These are phyloP conservation scores for Blastobotrys capitulatus DNA, from an alignment of 1,139 yeast genomes.

Conservation along the genomic window DNA sequence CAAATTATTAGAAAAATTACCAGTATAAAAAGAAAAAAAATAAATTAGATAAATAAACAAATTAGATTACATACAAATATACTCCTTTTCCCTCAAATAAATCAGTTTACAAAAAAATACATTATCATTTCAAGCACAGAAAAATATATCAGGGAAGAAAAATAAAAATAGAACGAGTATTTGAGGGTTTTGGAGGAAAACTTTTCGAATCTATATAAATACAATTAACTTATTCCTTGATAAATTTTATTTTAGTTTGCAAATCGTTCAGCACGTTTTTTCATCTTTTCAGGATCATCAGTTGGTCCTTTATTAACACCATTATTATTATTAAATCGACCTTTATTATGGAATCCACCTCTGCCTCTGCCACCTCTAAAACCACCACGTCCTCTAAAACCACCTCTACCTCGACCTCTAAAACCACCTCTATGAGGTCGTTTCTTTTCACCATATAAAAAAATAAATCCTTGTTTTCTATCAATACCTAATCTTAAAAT, in stretches of 20 bases:
- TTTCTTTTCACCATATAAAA: conserved; percentile 9
- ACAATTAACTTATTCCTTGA: no score
- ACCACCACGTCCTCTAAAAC: not conserved
- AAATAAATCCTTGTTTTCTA: conserved; percentile 16
- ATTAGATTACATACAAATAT: no score
- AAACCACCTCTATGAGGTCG: not conserved
- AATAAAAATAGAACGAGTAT: no score
- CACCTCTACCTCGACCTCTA: not conserved
- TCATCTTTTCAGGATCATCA: conserved; percentile 12
- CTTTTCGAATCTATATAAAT: no score
- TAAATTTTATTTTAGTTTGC: not conserved
- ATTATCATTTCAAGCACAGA: no score
- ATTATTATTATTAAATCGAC: not conserved
- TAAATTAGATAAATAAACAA: no score
- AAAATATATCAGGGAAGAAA: no score
- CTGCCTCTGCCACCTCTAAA: not conserved
- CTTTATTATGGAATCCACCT: not conserved
- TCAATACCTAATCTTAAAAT: conserved; percentile 83
- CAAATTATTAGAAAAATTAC: no score
- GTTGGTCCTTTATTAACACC: conserved; percentile 1
- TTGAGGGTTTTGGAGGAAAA: no score
- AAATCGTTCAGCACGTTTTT: conserved; percentile 10
- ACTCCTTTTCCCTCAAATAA: no score
- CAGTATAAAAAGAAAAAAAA: no score
- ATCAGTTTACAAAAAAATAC: no score